Conservation (phyloP, 352 stramenopile genomes). For the Thalassiosira mediterranea region DNA sequence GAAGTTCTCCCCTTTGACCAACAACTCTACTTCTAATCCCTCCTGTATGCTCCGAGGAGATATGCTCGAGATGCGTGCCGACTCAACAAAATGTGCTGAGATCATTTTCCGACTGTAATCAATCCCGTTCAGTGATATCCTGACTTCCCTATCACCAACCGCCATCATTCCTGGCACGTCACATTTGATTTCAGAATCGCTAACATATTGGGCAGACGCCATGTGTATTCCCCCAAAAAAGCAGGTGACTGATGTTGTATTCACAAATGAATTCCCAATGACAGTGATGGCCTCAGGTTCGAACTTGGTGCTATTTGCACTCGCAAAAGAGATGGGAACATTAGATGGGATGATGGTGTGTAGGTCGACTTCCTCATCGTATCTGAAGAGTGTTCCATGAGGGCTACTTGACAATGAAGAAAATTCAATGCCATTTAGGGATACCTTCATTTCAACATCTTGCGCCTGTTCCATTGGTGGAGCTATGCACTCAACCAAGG, state of each 20-base stretch:
- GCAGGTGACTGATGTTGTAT: conserved; percentile 55
- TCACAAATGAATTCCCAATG: conserved; percentile 54
- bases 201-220: conserved; percentile 40
- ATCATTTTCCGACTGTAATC: conserved; percentile 87
- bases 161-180: conserved; percentile 27
- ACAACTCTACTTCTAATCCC: conserved; percentile 82
- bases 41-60: conserved; percentile 52
- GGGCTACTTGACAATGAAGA: neutral
- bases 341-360: conserved; percentile 32
- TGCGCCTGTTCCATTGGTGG: conserved; percentile 13
- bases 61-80: conserved; percentile 71
- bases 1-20: conserved; percentile 87
- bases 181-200: conserved; percentile 49
- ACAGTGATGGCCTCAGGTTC: conserved; percentile 30
- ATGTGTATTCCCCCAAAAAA: conserved; percentile 44
- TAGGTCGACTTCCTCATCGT: conserved; percentile 53
- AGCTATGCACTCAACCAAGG: conserved; percentile 48
- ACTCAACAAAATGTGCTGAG: conserved; percentile 79
- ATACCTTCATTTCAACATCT: conserved; percentile 44
- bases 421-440: conserved; percentile 56
- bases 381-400: conserved; percentile 29
- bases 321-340: conserved; percentile 24
- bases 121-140: conserved; percentile 53
- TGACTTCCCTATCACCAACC: conserved; percentile 32
- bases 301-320: neutral